These are phyloP conservation scores for Nannochloris sp. DNA, from an alignment of 139 green algal species.

Conservation along the genomic window DNA sequence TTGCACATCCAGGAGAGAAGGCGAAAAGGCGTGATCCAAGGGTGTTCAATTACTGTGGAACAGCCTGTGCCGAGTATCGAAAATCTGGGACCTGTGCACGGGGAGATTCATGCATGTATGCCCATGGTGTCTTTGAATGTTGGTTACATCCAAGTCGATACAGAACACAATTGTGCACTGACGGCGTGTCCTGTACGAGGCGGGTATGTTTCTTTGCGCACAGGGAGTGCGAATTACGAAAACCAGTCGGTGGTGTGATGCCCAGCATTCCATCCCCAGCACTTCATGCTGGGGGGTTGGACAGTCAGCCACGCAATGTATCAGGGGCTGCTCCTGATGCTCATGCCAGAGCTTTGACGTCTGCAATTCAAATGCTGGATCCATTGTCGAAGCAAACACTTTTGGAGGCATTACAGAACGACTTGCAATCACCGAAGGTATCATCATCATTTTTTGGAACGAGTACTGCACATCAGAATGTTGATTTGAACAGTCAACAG, in stretches of 20 bases:
- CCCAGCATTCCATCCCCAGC: neutral
- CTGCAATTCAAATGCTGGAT: conserved; percentile 6
- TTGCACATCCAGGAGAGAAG: conserved; percentile 55
- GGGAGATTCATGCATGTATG: conserved; percentile 80
- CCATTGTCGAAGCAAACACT: neutral
- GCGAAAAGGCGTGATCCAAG: conserved; percentile 62
- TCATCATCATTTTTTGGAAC: neutral
- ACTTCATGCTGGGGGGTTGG: neutral
- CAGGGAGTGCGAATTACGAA: conserved; percentile 64
- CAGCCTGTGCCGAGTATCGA: conserved; percentile 82
- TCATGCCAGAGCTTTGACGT: neutral
- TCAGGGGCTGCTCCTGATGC: neutral
- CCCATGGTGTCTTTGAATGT: conserved; percentile 96
- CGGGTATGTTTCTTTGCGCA: conserved; percentile 98
- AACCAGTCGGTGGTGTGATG: conserved; percentile 32
- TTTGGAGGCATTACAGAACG: conserved; percentile 2
- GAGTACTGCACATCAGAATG: neutral
- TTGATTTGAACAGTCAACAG: too few species aligned
- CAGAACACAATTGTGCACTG: conserved; percentile 88
- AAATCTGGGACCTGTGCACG: conserved; percentile 69
- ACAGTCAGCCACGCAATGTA: neutral
- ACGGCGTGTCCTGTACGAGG: conserved; percentile 73
- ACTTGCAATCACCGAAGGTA: neutral
- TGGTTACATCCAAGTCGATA: conserved; percentile 93
- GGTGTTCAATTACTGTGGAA: conserved; percentile 56